Conservation (phyloP, 169 alveolate genomes). For the Cytauxzoon felis region DNA sequence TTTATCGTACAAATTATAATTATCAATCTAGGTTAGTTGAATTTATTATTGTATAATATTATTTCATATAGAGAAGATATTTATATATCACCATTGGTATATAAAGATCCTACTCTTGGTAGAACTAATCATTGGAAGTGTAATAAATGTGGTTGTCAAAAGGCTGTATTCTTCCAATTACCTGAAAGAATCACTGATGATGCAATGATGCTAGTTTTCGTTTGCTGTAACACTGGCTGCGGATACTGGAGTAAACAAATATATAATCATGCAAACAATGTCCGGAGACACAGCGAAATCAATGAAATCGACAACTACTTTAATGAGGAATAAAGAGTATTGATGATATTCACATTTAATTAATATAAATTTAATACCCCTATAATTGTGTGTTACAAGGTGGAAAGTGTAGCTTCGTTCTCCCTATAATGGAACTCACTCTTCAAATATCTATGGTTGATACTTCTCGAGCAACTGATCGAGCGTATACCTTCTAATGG, state of each 20-base stretch:
- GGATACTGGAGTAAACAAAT: slow-evolving; percentile 70
- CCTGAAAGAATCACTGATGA: slow-evolving; percentile 86
- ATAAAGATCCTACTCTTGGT: slow-evolving; percentile 87
- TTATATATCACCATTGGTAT: slow-evolving; percentile 75
- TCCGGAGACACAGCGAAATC: slow-evolving; percentile 2
- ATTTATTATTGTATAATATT: background rate
- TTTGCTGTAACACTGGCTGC: slow-evolving; percentile 79
- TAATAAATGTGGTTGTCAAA: slow-evolving; percentile 75
- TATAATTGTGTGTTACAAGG: too few species aligned
- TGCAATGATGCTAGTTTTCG: slow-evolving; percentile 88
- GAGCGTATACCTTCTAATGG: background rate
- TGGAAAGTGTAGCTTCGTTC: background rate
- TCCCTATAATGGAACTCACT: background rate
- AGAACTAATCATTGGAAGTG: slow-evolving; percentile 85
- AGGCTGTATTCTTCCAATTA: slow-evolving; percentile 85
- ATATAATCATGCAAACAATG: slow-evolving; percentile 40
- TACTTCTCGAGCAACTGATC: slow-evolving; percentile 49
- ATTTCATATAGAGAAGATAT: slow-evolving; percentile 78
- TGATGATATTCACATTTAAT: background rate
- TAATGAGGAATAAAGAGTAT: background rate
- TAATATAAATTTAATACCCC: too few species aligned
- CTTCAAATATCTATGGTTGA: too few species aligned
- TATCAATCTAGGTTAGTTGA: slow-evolving; percentile 61
- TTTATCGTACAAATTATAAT: slow-evolving; percentile 68
- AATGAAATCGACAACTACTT: slow-evolving; percentile 6